These are phyloP conservation scores for Stropharia rugosoannulata DNA, from an alignment of 768 basidiomycete species.

Conservation along the genomic window DNA sequence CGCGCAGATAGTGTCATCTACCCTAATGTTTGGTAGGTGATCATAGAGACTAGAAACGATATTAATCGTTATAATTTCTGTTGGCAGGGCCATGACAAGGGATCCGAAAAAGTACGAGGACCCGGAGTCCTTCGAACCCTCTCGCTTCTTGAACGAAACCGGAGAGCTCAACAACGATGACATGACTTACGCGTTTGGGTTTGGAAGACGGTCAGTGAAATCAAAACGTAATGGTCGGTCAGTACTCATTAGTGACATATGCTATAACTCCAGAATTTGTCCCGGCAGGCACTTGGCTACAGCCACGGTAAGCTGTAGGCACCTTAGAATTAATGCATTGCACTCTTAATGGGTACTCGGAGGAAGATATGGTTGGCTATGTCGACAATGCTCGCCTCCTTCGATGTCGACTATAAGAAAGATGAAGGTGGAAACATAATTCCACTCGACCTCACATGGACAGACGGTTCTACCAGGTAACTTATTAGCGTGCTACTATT, in stretches of 20 bases:
- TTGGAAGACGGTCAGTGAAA: constrained; percentile 27
- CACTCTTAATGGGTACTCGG: neutral
- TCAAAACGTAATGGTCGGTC: no score
- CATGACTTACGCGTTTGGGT: constrained; percentile 26
- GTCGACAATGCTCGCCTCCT: neutral
- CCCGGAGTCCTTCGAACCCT: constrained; percentile 52
- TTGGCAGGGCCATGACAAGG: constrained; percentile 43
- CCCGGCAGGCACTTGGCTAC: constrained; percentile 22
- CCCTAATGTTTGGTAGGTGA: neutral
- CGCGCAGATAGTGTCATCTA: neutral
- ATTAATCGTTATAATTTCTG: neutral
- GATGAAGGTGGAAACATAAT: neutral
- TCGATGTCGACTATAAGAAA: neutral
- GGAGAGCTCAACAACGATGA: constrained; percentile 25
- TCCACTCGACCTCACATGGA: neutral
- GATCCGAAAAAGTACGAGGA: constrained; percentile 48
- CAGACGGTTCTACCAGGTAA: neutral
- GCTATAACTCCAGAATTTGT: constrained; percentile 16
- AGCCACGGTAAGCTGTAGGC: constrained; percentile 7
- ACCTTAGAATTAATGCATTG: neutral
- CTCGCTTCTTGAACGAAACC: constrained; percentile 43
- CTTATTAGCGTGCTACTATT: neutral
- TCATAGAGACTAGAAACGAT: no score
- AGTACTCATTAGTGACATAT: neutral
- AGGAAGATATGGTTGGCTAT: neutral